Evolutionary conservation across 805 yeast species (phyloP), one percentile per base, ranked within the genome.

Genomic region (Lipomyces kockii): DNA sequence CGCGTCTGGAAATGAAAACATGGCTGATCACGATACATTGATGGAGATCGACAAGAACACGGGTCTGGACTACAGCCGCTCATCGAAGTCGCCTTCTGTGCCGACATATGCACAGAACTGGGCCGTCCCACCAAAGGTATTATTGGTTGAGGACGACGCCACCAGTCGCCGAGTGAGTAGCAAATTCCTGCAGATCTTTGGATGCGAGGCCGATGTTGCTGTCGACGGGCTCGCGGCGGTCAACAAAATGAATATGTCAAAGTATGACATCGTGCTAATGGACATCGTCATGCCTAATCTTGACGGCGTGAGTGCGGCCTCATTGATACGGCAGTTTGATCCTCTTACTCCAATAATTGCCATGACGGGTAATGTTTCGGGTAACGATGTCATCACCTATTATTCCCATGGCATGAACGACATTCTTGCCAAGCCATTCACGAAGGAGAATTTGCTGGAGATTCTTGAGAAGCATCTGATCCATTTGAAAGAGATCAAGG

Each of bases 171-270:
- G 89, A 70, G 81, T 94, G 9, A 91, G 97, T 73, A 83, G 90
- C 9, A 90, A 91, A 76, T 91, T 95, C 75, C 78, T 95, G 65
- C 85, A 86, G 75, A 90, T 91, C 74, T 92, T 90, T 76, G 98
- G 98, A 0, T 93, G 97, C 77, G 87, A 92, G 14, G 97, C 94
- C 3, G 94, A 95, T 58, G 91, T 92, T 22, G 98, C 91, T 0
- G 89, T 92, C 4, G 98, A 94, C 79, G 99, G 99, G 0, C 79
- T 94, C 11, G 88, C 91, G 46, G 97, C 97, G 2, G 92, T 95
- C 56, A 84, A 87, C 43, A 89, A 73, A 92, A 91, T 80, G 92
- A 97, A 74, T 92, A 93, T 25, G 14, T 72, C 76, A 17, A 76
- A 74, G 62, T 86, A 86, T 73, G 86, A 85, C 70, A 80, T 84